Base-by-base conservation (phyloP, 176 grass and related monocot species). In the Triticum turgidum region DNA sequence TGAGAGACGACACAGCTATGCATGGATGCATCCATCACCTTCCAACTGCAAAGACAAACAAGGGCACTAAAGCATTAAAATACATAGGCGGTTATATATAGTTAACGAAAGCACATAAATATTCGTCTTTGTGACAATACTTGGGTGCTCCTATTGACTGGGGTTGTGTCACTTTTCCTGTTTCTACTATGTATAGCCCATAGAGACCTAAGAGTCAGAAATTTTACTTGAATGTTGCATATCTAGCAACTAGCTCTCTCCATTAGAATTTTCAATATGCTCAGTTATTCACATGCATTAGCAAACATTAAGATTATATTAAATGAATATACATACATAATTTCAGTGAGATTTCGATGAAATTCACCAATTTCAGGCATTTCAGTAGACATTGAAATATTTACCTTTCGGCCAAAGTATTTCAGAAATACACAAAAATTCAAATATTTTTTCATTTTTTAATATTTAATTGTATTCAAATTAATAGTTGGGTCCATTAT, bases 11-110 rank as follows among this genome's bases (percentile, higher is more conserved):
- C 52, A 74, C 74, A 62, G 62, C 37, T 78, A 17, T 52, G 67
- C 56, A 41, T 22, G 9, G 61, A 41, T 24, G 66, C 59, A 73
- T 81, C 7, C 7, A 54, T 87, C 80, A 90, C 86, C 84, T 92
- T 70, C 67, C 90, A 82, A 81, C 91, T 90, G 72, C 86, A 82
- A 84, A 84, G 21, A 73, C 13, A 73, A 5, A 49, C 20, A 64
- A 33, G 8, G 45, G 8, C 42, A 39, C 9, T 14, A 77, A 47
- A 65, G 37, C 65, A n/a, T 32, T 27, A 47, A 38, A 30, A 65
- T 15, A 84, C 20, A 65, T 74, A 25, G 15, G 29, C 1, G 22
- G 6, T 47, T 74, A 27, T 14, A 59, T 74, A 27, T 14, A 59
- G 18, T 27, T 49, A 29, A 68, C 14, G 32, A 68, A 74, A 47